Evolutionary conservation across 2,329 filamentous ascomycete species (phyloP), one percentile per base, ranked within the genome.

Genomic region (Aspergillus pseudoviridinutans): DNA sequence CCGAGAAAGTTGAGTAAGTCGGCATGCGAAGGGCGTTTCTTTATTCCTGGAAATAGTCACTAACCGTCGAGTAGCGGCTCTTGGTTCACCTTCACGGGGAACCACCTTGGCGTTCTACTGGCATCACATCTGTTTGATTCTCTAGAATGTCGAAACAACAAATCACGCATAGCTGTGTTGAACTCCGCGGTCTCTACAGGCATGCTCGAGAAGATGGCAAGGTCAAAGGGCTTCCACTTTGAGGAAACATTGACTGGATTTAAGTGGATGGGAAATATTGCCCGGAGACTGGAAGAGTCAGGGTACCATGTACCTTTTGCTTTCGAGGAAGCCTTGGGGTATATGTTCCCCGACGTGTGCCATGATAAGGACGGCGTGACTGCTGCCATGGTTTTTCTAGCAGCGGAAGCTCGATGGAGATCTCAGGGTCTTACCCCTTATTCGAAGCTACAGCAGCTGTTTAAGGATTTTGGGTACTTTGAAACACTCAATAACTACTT

Each of bases 201-300:
- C n/a, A 87, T 87, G 83, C 77, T 88, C 1, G 74, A 78, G 10
- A 78, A 78, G 27, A 82, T 87, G 73, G 84, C 84, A 1, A 66
- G 74, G 28, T 73, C 78, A 22, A 80, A 82, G 68, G 82, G 81
- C 1, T 82, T 87, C 60, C 74, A 80, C 52, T 86, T 83, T 65
- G 76, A 79, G 57, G 85, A 87, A 64, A 87, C 85, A 0, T 71
- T 88, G 29, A 88, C 85, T 0, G 85, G 85, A 1, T 88, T 88
- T 74, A 88, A 88, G 68, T 88, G 85, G 85, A 80, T 88, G 60
- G 85, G 84, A 2, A 87, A 87, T 60, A 77, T 82, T 49, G 82
- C 84, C 1, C 78, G 80, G 20, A 73, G 80, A n/a, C 76, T 86
- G 1, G 74, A 79, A 55, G 64, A 68, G 2, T 65, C 74, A 55